Evolutionary conservation across 2,329 filamentous ascomycete species (phyloP).

Genomic region (Aspergillus ustus): DNA sequence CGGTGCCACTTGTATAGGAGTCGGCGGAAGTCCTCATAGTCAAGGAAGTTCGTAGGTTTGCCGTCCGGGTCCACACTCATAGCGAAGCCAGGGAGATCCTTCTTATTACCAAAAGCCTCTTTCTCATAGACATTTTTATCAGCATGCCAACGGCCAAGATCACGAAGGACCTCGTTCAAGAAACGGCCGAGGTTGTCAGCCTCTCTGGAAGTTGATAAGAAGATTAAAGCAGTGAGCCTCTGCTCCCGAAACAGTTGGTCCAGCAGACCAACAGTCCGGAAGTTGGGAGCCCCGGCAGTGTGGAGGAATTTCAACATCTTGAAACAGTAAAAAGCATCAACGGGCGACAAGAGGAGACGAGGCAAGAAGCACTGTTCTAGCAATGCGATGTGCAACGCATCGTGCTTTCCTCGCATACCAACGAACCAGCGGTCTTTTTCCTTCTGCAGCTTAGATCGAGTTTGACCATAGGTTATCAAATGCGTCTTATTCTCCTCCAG

Average conservation of each 20-base stretch:
- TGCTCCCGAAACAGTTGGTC: slow-evolving; percentile 84
- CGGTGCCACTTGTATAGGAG: slow-evolving; percentile 90
- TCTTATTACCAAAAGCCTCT: slow-evolving; percentile 72
- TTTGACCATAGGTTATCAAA: slow-evolving; percentile 68
- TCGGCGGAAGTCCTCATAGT: slow-evolving; percentile 84
- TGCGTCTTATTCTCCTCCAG: slow-evolving; percentile 75
- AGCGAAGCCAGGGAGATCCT: slow-evolving; percentile 77
- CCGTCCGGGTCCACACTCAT: slow-evolving; percentile 72
- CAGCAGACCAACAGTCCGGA: slow-evolving; percentile 82
- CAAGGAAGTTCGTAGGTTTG: slow-evolving; percentile 72
- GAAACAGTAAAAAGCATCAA: slow-evolving; percentile 88
- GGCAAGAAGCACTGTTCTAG: slow-evolving; percentile 94
- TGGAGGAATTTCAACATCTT: slow-evolving; percentile 87
- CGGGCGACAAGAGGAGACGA: slow-evolving; percentile 78
- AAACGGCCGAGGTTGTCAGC: slow-evolving; percentile 93
- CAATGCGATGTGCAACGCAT: slow-evolving; percentile 73
- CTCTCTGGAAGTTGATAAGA: slow-evolving; percentile 86
- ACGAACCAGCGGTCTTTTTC: slow-evolving; percentile 82
- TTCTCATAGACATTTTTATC: slow-evolving; percentile 78
- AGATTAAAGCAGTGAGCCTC: slow-evolving; percentile 79
- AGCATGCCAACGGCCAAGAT: slow-evolving; percentile 82
- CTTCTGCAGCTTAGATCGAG: slow-evolving; percentile 70
- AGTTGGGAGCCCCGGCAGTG: slow-evolving; percentile 79
- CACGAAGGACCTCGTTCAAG: slow-evolving; percentile 77
- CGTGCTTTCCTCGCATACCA: slow-evolving; percentile 64